These are phyloP conservation scores for Fusarium sambucinum DNA, from an alignment of 2,329 filamentous ascomycete genomes.

Conservation along the genomic window DNA sequence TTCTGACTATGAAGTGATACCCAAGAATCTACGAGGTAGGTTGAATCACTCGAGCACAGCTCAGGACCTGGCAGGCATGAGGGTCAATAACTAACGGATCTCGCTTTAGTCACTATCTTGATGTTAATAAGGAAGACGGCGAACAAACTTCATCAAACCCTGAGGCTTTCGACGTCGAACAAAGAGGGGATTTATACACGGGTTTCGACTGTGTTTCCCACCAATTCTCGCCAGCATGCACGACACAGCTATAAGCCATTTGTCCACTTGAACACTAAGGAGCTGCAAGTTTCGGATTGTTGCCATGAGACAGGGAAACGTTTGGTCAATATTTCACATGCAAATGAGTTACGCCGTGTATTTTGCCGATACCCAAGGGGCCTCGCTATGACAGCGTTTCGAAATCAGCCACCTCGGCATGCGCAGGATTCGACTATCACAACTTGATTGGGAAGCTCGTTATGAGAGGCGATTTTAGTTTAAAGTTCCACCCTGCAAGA, in stretches of 20 bases:
- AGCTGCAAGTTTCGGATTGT: not conserved
- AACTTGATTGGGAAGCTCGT: conserved; percentile 28
- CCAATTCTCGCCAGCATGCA: not conserved
- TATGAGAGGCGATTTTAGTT: conserved; percentile 11
- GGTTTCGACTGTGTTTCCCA: not conserved
- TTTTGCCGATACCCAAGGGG: not conserved
- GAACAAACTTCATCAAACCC: not conserved
- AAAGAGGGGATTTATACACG: not conserved
- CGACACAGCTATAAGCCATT: not conserved
- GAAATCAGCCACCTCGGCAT: conserved; percentile 16
- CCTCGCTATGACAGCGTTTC: not conserved
- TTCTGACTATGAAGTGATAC: not conserved
- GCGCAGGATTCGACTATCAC: conserved; percentile 23
- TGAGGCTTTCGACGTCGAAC: not conserved
- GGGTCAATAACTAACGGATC: not conserved
- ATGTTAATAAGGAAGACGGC: not conserved
- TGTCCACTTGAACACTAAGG: not conserved
- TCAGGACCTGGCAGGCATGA: not conserved
- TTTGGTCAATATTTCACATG: conserved; percentile 18
- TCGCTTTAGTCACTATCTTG: not conserved
- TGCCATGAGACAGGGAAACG: not conserved
- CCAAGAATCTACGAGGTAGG: conserved; percentile 9
- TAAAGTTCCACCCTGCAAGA: conserved; percentile 11
- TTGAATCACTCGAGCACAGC: not conserved
- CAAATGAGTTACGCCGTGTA: not conserved